These are phyloP conservation scores for Saccharum officinarum DNA, from an alignment of 176 grass and related monocot genomes.

Conservation along the genomic window DNA sequence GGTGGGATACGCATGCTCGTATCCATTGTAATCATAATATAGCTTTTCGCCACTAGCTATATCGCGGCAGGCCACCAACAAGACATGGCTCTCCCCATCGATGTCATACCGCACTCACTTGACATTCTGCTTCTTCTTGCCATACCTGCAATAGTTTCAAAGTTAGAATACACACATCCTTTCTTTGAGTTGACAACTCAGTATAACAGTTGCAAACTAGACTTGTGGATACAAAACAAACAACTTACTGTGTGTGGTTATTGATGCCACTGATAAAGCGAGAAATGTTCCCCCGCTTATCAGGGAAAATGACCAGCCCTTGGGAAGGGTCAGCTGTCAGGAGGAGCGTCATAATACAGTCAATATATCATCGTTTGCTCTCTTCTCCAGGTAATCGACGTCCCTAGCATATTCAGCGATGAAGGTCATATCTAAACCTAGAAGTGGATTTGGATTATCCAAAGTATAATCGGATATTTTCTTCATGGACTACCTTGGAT, in stretches of 20 bases:
- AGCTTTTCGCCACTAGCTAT: constrained; percentile 72
- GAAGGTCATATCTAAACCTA: constrained; percentile 45
- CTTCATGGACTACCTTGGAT: too few relatives aligned
- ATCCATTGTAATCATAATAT: constrained; percentile 94
- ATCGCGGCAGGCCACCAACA: constrained; percentile 81
- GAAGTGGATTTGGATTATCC: too few relatives aligned
- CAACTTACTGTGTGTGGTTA: constrained; percentile 69
- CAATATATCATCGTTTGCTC: constrained; percentile 64
- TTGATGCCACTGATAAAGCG: constrained; percentile 62
- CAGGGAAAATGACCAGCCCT: constrained; percentile 76
- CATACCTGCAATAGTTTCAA: too few relatives aligned
- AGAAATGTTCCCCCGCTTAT: constrained; percentile 74
- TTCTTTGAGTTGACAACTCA: not conserved
- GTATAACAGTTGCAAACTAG: not conserved
- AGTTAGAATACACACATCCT: not conserved
- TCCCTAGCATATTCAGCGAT: constrained; percentile 67
- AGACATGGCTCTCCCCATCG: constrained; percentile 73
- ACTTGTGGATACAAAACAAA: not conserved
- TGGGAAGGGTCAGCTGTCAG: constrained; percentile 44
- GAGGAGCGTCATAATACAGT: constrained; percentile 80
- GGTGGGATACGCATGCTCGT: constrained; percentile 75
- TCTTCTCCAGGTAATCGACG: constrained; percentile 70
- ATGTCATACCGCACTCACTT: constrained; percentile 88
- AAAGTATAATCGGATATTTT: too few relatives aligned
- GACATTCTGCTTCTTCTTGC: constrained; percentile 38